These are phyloP conservation scores for Sporothrix mexicana DNA, from an alignment of 2,329 filamentous ascomycete genomes.

Conservation along the genomic window DNA sequence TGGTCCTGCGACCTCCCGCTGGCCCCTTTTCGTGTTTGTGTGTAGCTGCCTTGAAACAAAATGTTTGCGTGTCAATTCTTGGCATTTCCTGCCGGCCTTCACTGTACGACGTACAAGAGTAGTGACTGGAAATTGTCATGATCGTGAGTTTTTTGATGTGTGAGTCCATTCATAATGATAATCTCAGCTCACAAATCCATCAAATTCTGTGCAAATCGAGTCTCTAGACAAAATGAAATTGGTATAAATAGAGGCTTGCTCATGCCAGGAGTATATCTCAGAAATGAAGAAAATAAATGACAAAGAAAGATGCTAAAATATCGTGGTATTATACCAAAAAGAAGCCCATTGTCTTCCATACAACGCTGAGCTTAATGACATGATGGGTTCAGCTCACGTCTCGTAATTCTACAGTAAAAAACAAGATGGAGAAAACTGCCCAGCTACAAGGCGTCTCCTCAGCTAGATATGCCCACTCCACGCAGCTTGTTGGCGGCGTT, in stretches of 20 bases:
- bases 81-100: constrained; percentile 10
- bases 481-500: constrained; percentile 28
- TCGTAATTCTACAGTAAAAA: background rate
- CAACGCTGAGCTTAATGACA: background rate
- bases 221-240: constrained; percentile 5
- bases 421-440: background rate
- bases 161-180: no score
- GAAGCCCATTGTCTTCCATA: background rate
- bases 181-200: no score
- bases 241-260: constrained; percentile 28
- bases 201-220: background rate
- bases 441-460: background rate
- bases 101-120: background rate
- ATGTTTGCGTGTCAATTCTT: constrained; percentile 23
- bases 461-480: constrained; percentile 22
- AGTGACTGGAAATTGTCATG: no score
- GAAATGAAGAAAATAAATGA: background rate
- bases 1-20: constrained; percentile 17
- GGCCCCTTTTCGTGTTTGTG: constrained; percentile 28
- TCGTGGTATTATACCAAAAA: constrained; percentile 15
- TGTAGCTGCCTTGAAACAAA: constrained; percentile 30
- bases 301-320: background rate
- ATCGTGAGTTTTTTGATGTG: no score
- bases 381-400: background rate
- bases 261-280: constrained; percentile 10